These are phyloP conservation scores for Ophiostoma sp. DNA, from an alignment of 2,329 filamentous ascomycete genomes.

Conservation along the genomic window DNA sequence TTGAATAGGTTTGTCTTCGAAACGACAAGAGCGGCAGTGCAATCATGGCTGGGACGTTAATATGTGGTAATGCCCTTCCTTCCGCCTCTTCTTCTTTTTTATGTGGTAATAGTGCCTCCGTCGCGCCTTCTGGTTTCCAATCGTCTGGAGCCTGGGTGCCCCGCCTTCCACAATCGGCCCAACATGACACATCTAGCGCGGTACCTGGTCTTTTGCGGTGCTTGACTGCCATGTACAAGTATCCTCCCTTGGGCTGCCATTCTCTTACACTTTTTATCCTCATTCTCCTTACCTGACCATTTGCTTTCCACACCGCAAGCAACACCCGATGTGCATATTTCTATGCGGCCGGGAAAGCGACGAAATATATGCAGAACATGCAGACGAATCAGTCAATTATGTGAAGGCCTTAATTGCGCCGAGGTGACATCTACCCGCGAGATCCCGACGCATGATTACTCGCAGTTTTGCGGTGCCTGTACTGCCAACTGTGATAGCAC, in stretches of 20 bases:
- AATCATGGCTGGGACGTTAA: neutral
- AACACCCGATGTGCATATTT: neutral
- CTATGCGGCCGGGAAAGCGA: neutral
- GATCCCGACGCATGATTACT: constrained; percentile 20
- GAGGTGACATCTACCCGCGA: constrained; percentile 19
- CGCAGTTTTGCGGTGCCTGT: constrained; percentile 16
- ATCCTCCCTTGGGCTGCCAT: constrained; percentile 5
- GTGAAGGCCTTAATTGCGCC: neutral
- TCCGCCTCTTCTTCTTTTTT: constrained; percentile 32
- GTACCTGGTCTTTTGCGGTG: neutral
- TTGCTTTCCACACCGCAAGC: neutral
- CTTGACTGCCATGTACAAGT: neutral
- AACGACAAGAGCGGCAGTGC: neutral
- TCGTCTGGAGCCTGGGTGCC: constrained; percentile 14
- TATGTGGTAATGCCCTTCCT: constrained; percentile 13
- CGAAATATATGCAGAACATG: neutral
- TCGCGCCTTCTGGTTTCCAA: constrained; percentile 13
- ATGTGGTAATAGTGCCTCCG: constrained; percentile 44
- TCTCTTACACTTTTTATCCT: constrained; percentile 1
- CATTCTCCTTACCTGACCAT: neutral
- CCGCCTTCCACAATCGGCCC: constrained; percentile 7
- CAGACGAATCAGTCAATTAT: neutral
- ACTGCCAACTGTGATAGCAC: too few relatives aligned
- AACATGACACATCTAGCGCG: constrained; percentile 7
- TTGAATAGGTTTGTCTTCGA: constrained; percentile 39